phyloP scores from a whole-genome alignment of 306 rosid genomes.

The Prunus davidiana region DNA sequence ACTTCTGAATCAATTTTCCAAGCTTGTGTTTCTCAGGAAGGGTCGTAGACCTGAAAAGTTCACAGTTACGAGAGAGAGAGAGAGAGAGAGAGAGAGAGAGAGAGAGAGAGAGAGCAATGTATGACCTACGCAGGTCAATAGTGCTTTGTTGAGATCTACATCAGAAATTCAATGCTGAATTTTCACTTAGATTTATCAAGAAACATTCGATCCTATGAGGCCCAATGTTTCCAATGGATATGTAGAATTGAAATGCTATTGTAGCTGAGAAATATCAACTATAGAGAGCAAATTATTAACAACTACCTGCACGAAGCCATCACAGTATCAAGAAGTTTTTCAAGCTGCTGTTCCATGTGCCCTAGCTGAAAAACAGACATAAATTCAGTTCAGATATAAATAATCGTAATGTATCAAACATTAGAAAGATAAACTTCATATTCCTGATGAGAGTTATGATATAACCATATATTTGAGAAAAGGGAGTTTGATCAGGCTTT shows the following conservation, averaged over 20 bases:
- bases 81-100: not conserved
- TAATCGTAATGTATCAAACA: not conserved
- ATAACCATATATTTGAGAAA: not conserved
- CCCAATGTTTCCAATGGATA: not conserved
- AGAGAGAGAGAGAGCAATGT: not conserved
- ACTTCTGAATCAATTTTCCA: constrained; percentile 53
- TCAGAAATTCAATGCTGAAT: not conserved
- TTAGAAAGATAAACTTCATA: not conserved
- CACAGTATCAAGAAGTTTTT: constrained; percentile 60
- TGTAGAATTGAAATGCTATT: not conserved
- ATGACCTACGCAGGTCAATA: not conserved
- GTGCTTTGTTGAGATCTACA: not conserved
- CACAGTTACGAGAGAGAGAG: not conserved
- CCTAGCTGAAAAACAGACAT: constrained; percentile 51
- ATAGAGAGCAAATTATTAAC: not conserved
- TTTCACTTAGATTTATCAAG: not conserved
- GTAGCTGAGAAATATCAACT: not conserved
- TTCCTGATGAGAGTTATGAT: not conserved
- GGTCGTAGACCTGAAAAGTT: constrained; percentile 61
- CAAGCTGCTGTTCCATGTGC: constrained; percentile 75
- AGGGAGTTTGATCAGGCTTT: constrained; percentile 10
- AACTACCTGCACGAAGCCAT: constrained; percentile 64
- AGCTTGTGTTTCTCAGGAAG: constrained; percentile 64
- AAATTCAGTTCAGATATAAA: constrained; percentile 15
- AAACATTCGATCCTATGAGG: not conserved